Base-by-base conservation (phyloP, 2,329 filamentous ascomycete genomes). In the Paecilomyces sp. region DNA sequence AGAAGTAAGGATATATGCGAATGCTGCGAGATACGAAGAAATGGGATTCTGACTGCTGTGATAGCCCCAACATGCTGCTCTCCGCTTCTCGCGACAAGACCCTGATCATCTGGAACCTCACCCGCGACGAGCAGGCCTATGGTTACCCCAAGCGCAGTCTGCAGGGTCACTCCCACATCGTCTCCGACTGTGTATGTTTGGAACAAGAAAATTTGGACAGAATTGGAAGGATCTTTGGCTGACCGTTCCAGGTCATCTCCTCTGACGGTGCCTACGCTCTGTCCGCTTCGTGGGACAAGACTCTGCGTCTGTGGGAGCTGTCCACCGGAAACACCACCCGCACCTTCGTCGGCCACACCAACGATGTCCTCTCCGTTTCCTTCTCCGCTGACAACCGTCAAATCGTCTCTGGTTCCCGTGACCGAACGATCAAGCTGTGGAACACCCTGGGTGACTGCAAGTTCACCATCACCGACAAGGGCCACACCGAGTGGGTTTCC, bases 391-490 rank as follows among this genome's bases (percentile, higher is more conserved):
- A 99, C 86, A 97, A 97, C 90, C 90, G 94, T 79, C 94, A 97
- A 87, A 97, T 99, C 81, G 94, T 97, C 75, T 97, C 94, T 70
- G 94, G 92, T 70, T 97, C 94, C 68, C 92, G 94, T 80, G 94
- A 99, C 86, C 89, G 92, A 80, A 91, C 90, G 77, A 97, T 99
- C 87, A 99, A 97, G 91, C 89, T 99, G 75, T 99, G 94, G 94
- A 99, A 99, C 87, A 99, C 94, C 74, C 91, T 99, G 70, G 94
- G 94, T 83, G 94, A 99, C 88, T 99, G 94, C 92, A 99, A 99
- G 87, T 99, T 88, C 89, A 99, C 93, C 85, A 97, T 99, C 86
- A 96, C 91, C 82, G 94, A 99, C 80, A 99, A 99, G 90, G 94
- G 94, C 79, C 94, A 99, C 87, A 91, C 91, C 81, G 94, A 99